Percentiles rank a stretch among this genome's conserved stretches.
Conservation (phyloP, 2,329 filamentous ascomycete species). For the Fusarium liriodendri region DNA sequence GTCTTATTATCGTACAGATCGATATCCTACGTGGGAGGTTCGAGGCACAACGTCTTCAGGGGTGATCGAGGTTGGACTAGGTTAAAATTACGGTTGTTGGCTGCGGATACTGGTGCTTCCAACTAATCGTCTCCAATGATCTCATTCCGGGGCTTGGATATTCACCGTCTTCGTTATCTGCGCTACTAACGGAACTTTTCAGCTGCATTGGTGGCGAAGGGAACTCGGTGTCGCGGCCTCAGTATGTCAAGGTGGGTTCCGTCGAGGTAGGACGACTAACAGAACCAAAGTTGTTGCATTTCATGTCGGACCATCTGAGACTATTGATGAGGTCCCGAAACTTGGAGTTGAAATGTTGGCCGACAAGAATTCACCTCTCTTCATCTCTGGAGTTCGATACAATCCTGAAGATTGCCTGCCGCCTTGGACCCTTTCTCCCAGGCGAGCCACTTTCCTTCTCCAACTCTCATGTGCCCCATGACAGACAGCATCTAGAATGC, state of each 20-base stretch:
- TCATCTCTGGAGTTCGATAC: background rate
- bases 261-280: background rate
- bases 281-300: conserved; percentile 16
- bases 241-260: background rate
- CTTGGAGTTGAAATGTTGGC: background rate
- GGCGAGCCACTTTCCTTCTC: background rate
- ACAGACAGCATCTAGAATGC: background rate
- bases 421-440: background rate
- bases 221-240: background rate
- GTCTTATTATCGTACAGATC: background rate
- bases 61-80: background rate
- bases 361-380: conserved; percentile 8
- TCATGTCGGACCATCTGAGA: conserved; percentile 7
- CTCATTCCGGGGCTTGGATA: conserved; percentile 4
- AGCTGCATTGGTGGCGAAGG: background rate
- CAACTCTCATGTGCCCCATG: background rate
- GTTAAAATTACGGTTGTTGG: conserved; percentile 2
- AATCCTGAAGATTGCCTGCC: background rate
- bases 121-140: background rate
- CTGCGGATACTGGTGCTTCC: background rate
- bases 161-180: background rate
- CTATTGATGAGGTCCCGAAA: background rate
- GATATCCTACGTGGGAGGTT: background rate
- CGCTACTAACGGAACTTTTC: background rate
- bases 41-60: background rate